These are phyloP conservation scores for Aspergillus puulaauensis DNA, from an alignment of 2,329 filamentous ascomycete genomes.

Conservation along the genomic window DNA sequence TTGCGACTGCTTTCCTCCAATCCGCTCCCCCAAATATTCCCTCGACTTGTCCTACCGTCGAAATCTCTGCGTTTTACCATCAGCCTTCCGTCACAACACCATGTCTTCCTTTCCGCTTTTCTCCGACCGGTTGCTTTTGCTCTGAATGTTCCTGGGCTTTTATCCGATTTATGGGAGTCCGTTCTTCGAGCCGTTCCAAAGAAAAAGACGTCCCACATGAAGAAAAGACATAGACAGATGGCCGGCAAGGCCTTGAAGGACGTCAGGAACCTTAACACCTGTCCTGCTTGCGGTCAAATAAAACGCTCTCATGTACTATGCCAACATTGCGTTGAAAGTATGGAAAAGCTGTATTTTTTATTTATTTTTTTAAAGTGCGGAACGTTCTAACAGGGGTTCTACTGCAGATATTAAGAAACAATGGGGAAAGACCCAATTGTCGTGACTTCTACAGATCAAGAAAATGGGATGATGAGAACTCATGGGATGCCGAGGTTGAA, in stretches of 20 bases:
- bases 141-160: conserved; percentile 64
- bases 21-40: conserved; percentile 23
- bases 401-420: conserved; percentile 45
- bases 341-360: conserved; percentile 29
- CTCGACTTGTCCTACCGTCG: conserved; percentile 20
- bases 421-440: conserved; percentile 41
- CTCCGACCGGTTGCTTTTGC: conserved; percentile 60
- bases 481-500: neutral
- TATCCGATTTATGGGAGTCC: conserved; percentile 88
- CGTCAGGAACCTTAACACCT: conserved; percentile 81
- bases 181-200: conserved; percentile 91
- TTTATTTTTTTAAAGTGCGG: neutral
- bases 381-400: conserved; percentile 8
- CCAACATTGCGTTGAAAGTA: conserved; percentile 81
- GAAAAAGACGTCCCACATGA: conserved; percentile 97
- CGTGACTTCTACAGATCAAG: conserved; percentile 19
- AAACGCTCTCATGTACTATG: conserved; percentile 91
- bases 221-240: conserved; percentile 90
- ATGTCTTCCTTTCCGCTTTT: conserved; percentile 52
- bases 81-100: conserved; percentile 36
- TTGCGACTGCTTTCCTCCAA: conserved; percentile 24
- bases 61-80: conserved; percentile 16
- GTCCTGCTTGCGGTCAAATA: conserved; percentile 79
- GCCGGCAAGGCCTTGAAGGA: conserved; percentile 94
- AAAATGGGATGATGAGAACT: conserved; percentile 8